Evolutionary conservation across 169 alveolate species (phyloP).

Genomic region (Plasmodium gallinaceum): DNA sequence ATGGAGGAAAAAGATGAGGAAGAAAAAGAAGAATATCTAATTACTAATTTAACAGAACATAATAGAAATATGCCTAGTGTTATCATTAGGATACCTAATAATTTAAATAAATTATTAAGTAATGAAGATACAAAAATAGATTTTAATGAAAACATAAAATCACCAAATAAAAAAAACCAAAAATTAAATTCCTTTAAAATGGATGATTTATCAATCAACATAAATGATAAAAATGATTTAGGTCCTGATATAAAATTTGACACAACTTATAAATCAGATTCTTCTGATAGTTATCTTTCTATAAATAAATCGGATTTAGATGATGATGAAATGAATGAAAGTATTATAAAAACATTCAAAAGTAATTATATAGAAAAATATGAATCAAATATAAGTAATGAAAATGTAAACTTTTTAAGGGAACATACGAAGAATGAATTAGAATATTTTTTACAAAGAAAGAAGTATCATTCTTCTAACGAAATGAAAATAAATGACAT

Average conservation of each 20-base stretch:
- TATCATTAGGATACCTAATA: slow-evolving; percentile 38
- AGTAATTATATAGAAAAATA: slow-evolving; percentile 51
- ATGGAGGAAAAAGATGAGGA: slow-evolving; percentile 17
- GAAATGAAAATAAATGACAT: slow-evolving; percentile 71
- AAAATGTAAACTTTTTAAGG: slow-evolving; percentile 23
- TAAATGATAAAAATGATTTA: slow-evolving; percentile 16
- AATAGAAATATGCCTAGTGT: slow-evolving; percentile 66
- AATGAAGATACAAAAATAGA: slow-evolving; percentile 40
- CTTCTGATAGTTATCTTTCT: slow-evolving; percentile 1
- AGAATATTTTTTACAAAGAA: slow-evolving; percentile 51
- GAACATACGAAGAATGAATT: slow-evolving; percentile 54
- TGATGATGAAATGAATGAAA: slow-evolving; percentile 38
- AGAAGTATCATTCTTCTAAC: slow-evolving; percentile 20
- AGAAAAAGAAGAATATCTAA: slow-evolving; percentile 66
- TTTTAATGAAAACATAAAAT: slow-evolving; percentile 42
- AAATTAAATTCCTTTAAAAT: slow-evolving; percentile 50
- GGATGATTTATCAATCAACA: slow-evolving; percentile 13
- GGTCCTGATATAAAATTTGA: slow-evolving; percentile 22
- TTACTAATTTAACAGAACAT: slow-evolving; percentile 38
- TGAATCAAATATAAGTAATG: slow-evolving; percentile 25
- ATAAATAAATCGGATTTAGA: not conserved
- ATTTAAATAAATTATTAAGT: slow-evolving; percentile 67
- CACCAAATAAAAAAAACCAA: slow-evolving; percentile 16
- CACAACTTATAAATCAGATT: slow-evolving; percentile 40
- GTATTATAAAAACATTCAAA: slow-evolving; percentile 12